These are phyloP conservation scores for Trametes punicea DNA, from an alignment of 768 basidiomycete species.

Conservation along the genomic window DNA sequence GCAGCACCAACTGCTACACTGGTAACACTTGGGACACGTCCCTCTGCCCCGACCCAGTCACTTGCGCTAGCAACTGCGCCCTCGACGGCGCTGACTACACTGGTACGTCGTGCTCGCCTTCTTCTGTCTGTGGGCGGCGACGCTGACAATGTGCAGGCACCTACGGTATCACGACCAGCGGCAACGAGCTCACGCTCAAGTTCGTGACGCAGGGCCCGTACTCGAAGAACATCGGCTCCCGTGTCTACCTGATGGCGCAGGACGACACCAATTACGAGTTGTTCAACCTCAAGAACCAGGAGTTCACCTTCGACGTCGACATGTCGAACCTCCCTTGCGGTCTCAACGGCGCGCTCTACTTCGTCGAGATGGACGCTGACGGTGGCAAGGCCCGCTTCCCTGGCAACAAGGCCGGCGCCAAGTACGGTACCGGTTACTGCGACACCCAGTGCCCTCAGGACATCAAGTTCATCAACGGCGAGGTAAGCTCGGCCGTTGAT, in stretches of 20 bases:
- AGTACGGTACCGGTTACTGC: constrained; percentile 65
- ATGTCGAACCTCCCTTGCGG: constrained; percentile 55
- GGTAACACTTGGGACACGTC: constrained; percentile 54
- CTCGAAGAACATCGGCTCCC: constrained; percentile 35
- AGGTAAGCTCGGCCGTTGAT: constrained; percentile 31
- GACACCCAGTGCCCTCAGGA: constrained; percentile 60
- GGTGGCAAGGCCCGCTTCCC: constrained; percentile 48
- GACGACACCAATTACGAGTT: constrained; percentile 39
- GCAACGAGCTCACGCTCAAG: constrained; percentile 32
- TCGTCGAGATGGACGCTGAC: constrained; percentile 56
- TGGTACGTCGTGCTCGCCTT: constrained; percentile 1
- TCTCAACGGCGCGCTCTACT: constrained; percentile 61
- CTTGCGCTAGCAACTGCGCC: constrained; percentile 41
- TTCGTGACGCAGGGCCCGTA: constrained; percentile 30
- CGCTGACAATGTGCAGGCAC: constrained; percentile 26
- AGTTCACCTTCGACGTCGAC: constrained; percentile 61
- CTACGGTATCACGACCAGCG: constrained; percentile 35
- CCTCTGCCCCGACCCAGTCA: constrained; percentile 46
- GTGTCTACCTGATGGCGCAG: constrained; percentile 47
- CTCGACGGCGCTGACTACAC: constrained; percentile 36
- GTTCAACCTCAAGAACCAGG: constrained; percentile 53
- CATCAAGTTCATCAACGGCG: constrained; percentile 58
- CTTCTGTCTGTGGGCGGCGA: no score
- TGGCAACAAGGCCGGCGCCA: constrained; percentile 56
- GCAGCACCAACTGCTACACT: constrained; percentile 47